phyloP scores from a whole-genome alignment of 2,329 filamentous ascomycete genomes.

The Aspergillus sergii region DNA sequence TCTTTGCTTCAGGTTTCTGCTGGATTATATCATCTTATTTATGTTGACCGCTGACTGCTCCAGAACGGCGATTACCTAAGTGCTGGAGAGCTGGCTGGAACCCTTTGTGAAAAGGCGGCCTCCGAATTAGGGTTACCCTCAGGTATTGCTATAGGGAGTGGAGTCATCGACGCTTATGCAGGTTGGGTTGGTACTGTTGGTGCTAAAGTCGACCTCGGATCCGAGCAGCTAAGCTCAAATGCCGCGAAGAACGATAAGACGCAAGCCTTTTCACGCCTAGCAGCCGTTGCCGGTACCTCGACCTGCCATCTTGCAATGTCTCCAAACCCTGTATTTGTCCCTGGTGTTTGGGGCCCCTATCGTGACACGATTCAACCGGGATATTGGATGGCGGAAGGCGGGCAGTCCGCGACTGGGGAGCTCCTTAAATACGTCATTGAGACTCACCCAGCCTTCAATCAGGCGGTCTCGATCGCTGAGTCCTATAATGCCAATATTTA shows the following conservation, averaged over 20 bases:
- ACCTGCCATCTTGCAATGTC: slow-evolving; percentile 98
- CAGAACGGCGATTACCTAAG: slow-evolving; percentile 91
- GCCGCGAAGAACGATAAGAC: slow-evolving; percentile 80
- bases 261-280: slow-evolving; percentile 89
- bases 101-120: slow-evolving; percentile 80
- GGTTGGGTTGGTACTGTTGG: slow-evolving; percentile 99
- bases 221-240: slow-evolving; percentile 67
- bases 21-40: neutral
- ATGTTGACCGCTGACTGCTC: slow-evolving; percentile 13
- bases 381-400: slow-evolving; percentile 97
- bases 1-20: slow-evolving; percentile 22
- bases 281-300: slow-evolving; percentile 92
- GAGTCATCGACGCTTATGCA: slow-evolving; percentile 97
- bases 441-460: slow-evolving; percentile 86
- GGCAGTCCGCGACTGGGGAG: slow-evolving; percentile 94
- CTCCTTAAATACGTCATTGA: slow-evolving; percentile 92
- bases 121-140: slow-evolving; percentile 79
- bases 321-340: slow-evolving; percentile 86
- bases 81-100: slow-evolving; percentile 87
- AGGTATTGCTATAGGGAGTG: slow-evolving; percentile 90
- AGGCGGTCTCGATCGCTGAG: slow-evolving; percentile 76
- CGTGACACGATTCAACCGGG: slow-evolving; percentile 87
- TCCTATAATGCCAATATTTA: slow-evolving; percentile 88
- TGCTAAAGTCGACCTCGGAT: slow-evolving; percentile 79
- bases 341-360: slow-evolving; percentile 97